phyloP scores from a whole-genome alignment of 2,329 filamentous ascomycete species.

The Colletotrichum sp. region DNA sequence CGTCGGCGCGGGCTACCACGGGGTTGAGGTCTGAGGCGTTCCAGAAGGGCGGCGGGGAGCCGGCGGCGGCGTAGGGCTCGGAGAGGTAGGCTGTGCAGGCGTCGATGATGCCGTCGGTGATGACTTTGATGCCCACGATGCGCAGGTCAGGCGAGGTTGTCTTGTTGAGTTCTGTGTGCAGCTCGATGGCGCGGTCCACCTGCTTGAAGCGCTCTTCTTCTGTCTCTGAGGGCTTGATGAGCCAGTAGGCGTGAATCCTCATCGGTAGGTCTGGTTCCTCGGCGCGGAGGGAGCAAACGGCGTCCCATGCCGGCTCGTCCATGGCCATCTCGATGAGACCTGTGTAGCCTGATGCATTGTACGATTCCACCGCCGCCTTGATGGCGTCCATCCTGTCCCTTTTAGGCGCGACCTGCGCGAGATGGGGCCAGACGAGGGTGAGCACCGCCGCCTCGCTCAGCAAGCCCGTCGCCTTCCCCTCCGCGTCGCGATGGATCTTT shows the following conservation, averaged over 20 bases:
- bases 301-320: conserved; percentile 62
- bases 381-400: conserved; percentile 54
- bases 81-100: conserved; percentile 59
- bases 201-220: conserved; percentile 48
- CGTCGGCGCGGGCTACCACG: conserved; percentile 53
- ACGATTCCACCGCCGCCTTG: conserved; percentile 51
- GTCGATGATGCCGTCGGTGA: conserved; percentile 63
- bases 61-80: conserved; percentile 56
- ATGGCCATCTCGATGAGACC: conserved; percentile 66
- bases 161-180: conserved; percentile 39
- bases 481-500: conserved; percentile 52
- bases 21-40: conserved; percentile 50
- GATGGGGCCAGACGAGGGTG: conserved; percentile 59
- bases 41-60: conserved; percentile 55
- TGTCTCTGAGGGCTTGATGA: conserved; percentile 52
- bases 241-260: conserved; percentile 61
- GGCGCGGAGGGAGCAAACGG: conserved; percentile 48
- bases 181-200: conserved; percentile 53
- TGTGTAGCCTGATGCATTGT: conserved; percentile 58
- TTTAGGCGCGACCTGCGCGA: conserved; percentile 50
- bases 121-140: conserved; percentile 62
- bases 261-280: conserved; percentile 43
- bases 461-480: conserved; percentile 54
- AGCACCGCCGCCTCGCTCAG: conserved; percentile 58
- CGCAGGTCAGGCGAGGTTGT: conserved; percentile 40